These are phyloP conservation scores for Pseudogymnoascus sp. DNA, from an alignment of 2,329 filamentous ascomycete species.

Conservation along the genomic window DNA sequence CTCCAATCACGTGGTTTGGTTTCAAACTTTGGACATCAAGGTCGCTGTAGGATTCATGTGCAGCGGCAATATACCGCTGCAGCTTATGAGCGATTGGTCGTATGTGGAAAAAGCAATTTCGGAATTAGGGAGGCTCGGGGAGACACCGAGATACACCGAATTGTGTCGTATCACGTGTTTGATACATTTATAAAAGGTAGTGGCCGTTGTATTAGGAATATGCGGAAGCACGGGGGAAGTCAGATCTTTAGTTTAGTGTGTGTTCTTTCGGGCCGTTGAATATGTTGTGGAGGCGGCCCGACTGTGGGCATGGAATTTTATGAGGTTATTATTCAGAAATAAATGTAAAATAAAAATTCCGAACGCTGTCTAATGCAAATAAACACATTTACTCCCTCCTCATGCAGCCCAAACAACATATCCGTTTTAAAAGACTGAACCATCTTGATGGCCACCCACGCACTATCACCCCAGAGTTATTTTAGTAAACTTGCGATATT, in stretches of 20 bases:
- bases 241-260: background rate
- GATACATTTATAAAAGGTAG: background rate
- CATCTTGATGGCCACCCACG: background rate
- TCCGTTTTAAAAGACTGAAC: background rate
- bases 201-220: background rate
- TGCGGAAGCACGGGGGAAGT: background rate
- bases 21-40: background rate
- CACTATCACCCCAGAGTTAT: background rate
- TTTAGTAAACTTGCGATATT: background rate
- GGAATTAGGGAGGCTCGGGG: background rate
- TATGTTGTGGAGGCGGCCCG: background rate
- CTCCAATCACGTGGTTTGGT: constrained; percentile 6
- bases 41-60: background rate
- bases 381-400: background rate
- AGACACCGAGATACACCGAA: background rate
- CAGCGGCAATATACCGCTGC: background rate
- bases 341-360: background rate
- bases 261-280: background rate
- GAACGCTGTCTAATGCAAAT: background rate
- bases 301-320: background rate
- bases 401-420: background rate
- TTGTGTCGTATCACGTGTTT: background rate
- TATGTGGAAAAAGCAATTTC: background rate
- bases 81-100: background rate
- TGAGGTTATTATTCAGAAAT: background rate